These are phyloP conservation scores for Ochetophila trinervis DNA, from an alignment of 306 rosid genomes.

Conservation along the genomic window DNA sequence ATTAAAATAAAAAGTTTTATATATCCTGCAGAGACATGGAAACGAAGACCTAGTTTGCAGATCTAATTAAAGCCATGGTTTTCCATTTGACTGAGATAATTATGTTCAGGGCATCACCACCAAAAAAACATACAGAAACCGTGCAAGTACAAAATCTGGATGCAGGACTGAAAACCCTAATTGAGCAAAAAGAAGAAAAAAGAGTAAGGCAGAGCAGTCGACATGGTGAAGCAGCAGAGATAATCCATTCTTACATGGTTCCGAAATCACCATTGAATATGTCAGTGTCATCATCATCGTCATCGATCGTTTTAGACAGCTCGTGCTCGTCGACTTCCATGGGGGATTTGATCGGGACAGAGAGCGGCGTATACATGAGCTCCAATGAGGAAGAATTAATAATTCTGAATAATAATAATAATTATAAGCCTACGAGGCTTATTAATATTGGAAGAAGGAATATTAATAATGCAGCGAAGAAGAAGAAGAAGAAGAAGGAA, in stretches of 20 bases:
- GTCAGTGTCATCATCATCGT: neutral
- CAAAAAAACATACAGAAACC: too few relatives aligned
- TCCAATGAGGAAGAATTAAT: neutral
- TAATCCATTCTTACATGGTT: conserved; percentile 27
- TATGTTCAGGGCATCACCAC: conserved; percentile 23
- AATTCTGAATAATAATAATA: too few relatives aligned
- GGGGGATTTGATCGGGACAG: conserved; percentile 64
- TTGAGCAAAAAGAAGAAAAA: conserved; percentile 15
- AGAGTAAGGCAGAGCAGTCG: too few relatives aligned
- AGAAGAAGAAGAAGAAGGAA: too few relatives aligned
- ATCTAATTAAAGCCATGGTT: conserved; percentile 24
- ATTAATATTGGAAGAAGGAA: too few relatives aligned
- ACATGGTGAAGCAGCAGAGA: neutral
- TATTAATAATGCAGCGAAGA: too few relatives aligned
- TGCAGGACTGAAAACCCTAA: conserved; percentile 52
- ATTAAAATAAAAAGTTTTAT: too few relatives aligned
- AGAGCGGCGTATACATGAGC: conserved; percentile 54
- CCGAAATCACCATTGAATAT: neutral
- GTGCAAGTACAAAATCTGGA: conserved; percentile 6
- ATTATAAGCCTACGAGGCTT: too few relatives aligned
- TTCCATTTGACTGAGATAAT: conserved; percentile 23
- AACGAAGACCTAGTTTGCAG: conserved; percentile 18
- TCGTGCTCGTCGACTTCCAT: conserved; percentile 4
- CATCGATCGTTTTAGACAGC: neutral
- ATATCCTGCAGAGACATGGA: conserved; percentile 16